These are phyloP conservation scores for Berberis thunbergii DNA, from an alignment of 164 flowering plant species.

Conservation along the genomic window DNA sequence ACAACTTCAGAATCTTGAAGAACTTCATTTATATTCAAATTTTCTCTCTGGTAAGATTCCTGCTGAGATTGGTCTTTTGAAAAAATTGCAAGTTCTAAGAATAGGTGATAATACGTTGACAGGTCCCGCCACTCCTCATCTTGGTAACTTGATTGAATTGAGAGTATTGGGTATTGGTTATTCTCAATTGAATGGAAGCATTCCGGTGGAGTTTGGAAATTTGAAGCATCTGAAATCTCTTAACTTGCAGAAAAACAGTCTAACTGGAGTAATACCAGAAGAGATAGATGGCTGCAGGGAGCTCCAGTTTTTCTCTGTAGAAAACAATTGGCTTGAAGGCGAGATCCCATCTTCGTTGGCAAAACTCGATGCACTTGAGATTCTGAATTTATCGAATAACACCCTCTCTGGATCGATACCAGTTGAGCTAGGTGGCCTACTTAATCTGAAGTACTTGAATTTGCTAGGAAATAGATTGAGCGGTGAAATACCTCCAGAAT, in stretches of 20 bases:
- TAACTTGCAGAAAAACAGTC: constrained; percentile 61
- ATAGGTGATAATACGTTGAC: constrained; percentile 62
- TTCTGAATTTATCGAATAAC: constrained; percentile 74
- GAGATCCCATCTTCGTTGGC: constrained; percentile 55
- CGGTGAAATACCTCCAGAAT: constrained; percentile 51
- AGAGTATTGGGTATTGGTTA: constrained; percentile 57
- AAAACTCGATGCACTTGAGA: constrained; percentile 34
- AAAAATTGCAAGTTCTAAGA: constrained; percentile 58
- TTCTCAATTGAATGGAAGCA: constrained; percentile 63
- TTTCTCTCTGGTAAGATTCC: constrained; percentile 64
- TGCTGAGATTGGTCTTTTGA: constrained; percentile 48
- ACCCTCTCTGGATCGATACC: constrained; percentile 74
- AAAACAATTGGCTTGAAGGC: constrained; percentile 67
- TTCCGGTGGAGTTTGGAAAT: constrained; percentile 64
- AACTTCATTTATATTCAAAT: constrained; percentile 60
- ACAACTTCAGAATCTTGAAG: constrained; percentile 42
- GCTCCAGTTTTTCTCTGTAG: constrained; percentile 56
- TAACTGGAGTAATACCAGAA: constrained; percentile 53
- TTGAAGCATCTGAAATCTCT: constrained; percentile 53
- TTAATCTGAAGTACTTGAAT: constrained; percentile 59
- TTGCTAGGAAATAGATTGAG: constrained; percentile 62
- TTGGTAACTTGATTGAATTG: constrained; percentile 59
- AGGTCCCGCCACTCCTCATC: constrained; percentile 36
- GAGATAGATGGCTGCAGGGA: constrained; percentile 41
- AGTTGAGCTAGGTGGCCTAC: constrained; percentile 31